Percentiles rank a stretch among this genome's conserved stretches.
phyloP scores from a whole-genome alignment of 805 yeast species.

The Sugiyamaella lignohabitans region DNA sequence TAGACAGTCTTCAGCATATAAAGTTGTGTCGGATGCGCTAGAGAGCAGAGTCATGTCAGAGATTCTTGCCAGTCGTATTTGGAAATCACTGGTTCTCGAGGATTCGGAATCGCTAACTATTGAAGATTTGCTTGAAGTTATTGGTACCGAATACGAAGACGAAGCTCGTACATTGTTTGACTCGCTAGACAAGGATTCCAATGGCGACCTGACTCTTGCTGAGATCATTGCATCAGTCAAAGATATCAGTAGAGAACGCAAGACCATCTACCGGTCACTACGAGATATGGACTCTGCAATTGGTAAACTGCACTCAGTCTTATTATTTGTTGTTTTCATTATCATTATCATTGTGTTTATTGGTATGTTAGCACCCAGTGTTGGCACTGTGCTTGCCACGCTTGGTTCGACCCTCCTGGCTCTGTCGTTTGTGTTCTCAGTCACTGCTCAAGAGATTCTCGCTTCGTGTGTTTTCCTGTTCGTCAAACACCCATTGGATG shows the following conservation, averaged over 20 bases:
- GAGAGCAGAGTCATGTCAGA: constrained; percentile 24
- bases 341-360: constrained; percentile 34
- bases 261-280: constrained; percentile 32
- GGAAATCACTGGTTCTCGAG: constrained; percentile 38
- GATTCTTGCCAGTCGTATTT: constrained; percentile 33
- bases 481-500: constrained; percentile 38
- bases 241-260: constrained; percentile 32
- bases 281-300: constrained; percentile 37
- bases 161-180: constrained; percentile 31
- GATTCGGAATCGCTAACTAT: constrained; percentile 29
- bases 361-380: constrained; percentile 37
- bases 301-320: constrained; percentile 33
- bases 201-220: constrained; percentile 32
- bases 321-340: constrained; percentile 29
- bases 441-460: constrained; percentile 35
- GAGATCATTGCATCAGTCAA: constrained; percentile 31
- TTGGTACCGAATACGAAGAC: constrained; percentile 27
- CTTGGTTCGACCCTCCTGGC: constrained; percentile 36
- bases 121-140: constrained; percentile 31
- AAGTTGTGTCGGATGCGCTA: constrained; percentile 31
- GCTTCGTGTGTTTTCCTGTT: constrained; percentile 35
- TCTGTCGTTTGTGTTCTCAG: constrained; percentile 34
- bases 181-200: constrained; percentile 32
- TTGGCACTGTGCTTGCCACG: constrained; percentile 36
- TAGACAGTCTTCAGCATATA: constrained; percentile 12